Evolutionary conservation across 768 basidiomycete species (phyloP).

Genomic region (Royoungia palumana): DNA sequence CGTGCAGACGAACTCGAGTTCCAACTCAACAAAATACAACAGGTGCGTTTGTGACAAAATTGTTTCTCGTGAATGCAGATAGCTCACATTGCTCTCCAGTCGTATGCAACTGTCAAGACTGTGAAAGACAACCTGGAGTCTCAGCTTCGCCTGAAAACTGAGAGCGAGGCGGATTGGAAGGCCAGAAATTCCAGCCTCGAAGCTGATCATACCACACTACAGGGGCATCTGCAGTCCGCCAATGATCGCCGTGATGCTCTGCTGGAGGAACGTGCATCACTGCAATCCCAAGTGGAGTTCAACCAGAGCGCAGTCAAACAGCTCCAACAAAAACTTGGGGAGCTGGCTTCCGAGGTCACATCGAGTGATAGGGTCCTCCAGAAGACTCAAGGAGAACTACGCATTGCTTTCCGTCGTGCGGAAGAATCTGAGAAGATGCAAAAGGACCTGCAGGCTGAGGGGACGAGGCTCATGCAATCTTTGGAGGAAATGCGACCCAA

Average conservation of each 20-base stretch:
- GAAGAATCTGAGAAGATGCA: conserved; percentile 73
- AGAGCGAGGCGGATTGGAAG: conserved; percentile 47
- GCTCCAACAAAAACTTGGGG: conserved; percentile 57
- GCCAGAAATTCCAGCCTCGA: conserved; percentile 47
- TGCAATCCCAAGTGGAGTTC: conserved; percentile 47
- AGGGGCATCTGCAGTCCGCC: conserved; percentile 42
- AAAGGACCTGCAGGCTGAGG: conserved; percentile 72
- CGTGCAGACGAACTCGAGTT: conserved; percentile 82
- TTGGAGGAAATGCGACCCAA: conserved; percentile 84
- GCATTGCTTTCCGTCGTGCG: conserved; percentile 59
- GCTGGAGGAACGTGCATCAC: conserved; percentile 44
- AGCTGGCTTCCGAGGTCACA: conserved; percentile 52
- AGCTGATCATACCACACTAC: conserved; percentile 36
- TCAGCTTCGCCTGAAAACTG: conserved; percentile 40
- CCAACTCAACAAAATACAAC: conserved; percentile 73
- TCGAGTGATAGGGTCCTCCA: conserved; percentile 55
- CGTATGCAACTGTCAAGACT: conserved; percentile 51
- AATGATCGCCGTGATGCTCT: conserved; percentile 48
- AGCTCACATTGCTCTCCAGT: conserved; percentile 35
- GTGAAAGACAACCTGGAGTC: conserved; percentile 58
- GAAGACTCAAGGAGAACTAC: conserved; percentile 62
- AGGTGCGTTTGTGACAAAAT: conserved; percentile 42
- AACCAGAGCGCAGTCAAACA: conserved; percentile 46
- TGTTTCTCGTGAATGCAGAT: neutral
- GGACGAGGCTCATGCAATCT: conserved; percentile 73